phyloP scores from a whole-genome alignment of 441 rosid genomes.

The Eruca vesicaria region DNA sequence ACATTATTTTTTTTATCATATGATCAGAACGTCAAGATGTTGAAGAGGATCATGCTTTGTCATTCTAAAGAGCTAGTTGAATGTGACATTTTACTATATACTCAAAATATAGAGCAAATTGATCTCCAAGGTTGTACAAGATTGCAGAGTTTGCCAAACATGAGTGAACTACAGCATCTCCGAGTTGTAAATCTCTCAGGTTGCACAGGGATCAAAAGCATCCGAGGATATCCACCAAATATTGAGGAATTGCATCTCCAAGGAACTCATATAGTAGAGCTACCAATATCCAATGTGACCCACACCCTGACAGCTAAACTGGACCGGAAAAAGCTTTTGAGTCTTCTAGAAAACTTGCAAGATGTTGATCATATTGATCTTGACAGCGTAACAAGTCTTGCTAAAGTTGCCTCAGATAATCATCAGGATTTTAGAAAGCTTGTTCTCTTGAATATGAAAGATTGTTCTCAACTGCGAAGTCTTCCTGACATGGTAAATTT shows the following conservation, averaged over 20 bases:
- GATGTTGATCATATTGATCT: too few relatives aligned
- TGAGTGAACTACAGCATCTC: background rate
- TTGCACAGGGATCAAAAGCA: background rate
- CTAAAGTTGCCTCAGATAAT: too few relatives aligned
- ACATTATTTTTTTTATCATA: too few relatives aligned
- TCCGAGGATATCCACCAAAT: background rate
- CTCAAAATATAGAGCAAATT: background rate
- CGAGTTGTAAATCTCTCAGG: conserved; percentile 13
- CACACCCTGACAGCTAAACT: too few relatives aligned
- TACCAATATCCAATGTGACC: background rate
- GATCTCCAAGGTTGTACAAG: conserved; percentile 29
- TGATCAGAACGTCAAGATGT: background rate
- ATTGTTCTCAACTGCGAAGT: too few relatives aligned
- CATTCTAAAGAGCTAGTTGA: background rate
- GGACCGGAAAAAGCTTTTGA: too few relatives aligned
- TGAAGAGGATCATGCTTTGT: background rate
- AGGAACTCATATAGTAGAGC: background rate
- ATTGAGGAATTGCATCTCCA: background rate
- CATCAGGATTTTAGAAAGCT: too few relatives aligned
- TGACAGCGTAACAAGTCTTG: too few relatives aligned
- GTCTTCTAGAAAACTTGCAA: too few relatives aligned
- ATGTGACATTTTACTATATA: background rate
- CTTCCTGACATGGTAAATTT: too few relatives aligned
- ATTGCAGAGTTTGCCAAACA: background rate
- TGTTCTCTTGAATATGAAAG: too few relatives aligned